Base-by-base conservation (phyloP, 768 basidiomycete species). In the Rhodotorula toruloides region DNA sequence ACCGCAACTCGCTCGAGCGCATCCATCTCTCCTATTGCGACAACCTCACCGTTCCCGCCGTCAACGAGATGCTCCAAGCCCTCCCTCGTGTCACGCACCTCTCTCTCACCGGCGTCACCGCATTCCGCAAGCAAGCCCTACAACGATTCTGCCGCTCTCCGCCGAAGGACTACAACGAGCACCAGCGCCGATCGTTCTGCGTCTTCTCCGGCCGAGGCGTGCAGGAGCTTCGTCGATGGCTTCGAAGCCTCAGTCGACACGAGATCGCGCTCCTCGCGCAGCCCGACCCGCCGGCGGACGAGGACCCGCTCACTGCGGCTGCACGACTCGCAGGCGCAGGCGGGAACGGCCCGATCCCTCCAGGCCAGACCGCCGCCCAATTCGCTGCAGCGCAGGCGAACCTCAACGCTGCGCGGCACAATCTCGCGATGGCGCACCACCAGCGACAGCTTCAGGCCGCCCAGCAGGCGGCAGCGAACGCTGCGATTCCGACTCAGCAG, bases 21-120 rank as follows among this genome's bases (percentile, higher is more conserved):
- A 91, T 99, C 29, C 96, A 99, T 78, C 81, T 99, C 54, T 96
- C 91, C 4, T 97, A 98, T 76, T 99, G 96, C 77, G 91, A 96
- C 76, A 89, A 93, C 74, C 88, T 99, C 61, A 86, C 89, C 11
- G 89, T 97, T 72, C 83, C 87, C 80, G 92, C 92, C 25, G 84
- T 98, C 54, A 88, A 93, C 74, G 90, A 87, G 77, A 83, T 99
- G 50, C 83, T 99, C 48, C 86, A 88, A 75, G 87, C 87, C 74
- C 82, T 98, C n/a, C 85, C 86, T 75, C 89, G 89, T 72, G 81
- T 99, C 37, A 96, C 91, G 1, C 96, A 99, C 79, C 82, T 99
- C 53, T 94, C 91, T 77, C 79, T 99, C 67, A 97, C 96, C n/a
- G 96, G 93, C n/a, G 88, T 99, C 39, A 86, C 87, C 14, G 85